A percentile compares a stretch with the other conserved stretches of the same genome.
Evolutionary conservation across 2,329 filamentous ascomycete genomes (phyloP).

Genomic region (Dothidotthia symphoricarpi): DNA sequence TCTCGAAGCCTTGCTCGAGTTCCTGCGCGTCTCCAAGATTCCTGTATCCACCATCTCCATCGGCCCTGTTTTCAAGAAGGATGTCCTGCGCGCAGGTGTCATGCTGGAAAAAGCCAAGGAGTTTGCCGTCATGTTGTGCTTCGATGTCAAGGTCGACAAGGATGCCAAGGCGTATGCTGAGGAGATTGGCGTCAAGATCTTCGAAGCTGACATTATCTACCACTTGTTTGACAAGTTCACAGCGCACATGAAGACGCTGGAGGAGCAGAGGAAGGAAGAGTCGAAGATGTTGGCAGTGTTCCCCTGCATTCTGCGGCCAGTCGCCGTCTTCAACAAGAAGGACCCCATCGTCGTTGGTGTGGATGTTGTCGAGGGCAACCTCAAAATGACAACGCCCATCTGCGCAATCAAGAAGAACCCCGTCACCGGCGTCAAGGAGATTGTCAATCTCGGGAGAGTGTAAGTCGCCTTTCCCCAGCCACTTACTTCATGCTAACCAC

Average conservation of each 20-base stretch:
- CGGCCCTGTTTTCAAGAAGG: constrained; percentile 95
- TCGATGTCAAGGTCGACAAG: constrained; percentile 99
- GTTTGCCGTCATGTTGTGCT: constrained; percentile 98
- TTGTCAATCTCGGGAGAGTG: constrained; percentile 87
- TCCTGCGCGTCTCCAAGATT: constrained; percentile 94
- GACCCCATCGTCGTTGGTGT: constrained; percentile 92
- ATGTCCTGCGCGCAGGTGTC: constrained; percentile 88
- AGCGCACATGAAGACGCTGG: constrained; percentile 83
- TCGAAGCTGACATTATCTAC: constrained; percentile 98
- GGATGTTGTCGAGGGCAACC: constrained; percentile 86
- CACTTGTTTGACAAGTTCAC: constrained; percentile 97
- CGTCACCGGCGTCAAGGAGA: constrained; percentile 76
- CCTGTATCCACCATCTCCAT: constrained; percentile 97
- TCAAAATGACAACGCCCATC: constrained; percentile 85
- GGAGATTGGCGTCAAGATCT: constrained; percentile 93
- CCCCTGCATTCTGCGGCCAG: constrained; percentile 84
- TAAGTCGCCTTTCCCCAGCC: constrained; percentile 53
- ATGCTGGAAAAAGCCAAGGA: constrained; percentile 97
- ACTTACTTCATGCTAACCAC: constrained; percentile 11
- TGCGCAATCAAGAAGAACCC: constrained; percentile 81
- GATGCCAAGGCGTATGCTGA: constrained; percentile 89
- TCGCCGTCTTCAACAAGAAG: constrained; percentile 98
- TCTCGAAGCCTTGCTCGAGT: constrained; percentile 91
- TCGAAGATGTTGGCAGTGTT: constrained; percentile 95
- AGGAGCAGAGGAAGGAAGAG: constrained; percentile 93